phyloP scores from a whole-genome alignment of 148 eudicot species.

The Dianthus caryophyllus region DNA sequence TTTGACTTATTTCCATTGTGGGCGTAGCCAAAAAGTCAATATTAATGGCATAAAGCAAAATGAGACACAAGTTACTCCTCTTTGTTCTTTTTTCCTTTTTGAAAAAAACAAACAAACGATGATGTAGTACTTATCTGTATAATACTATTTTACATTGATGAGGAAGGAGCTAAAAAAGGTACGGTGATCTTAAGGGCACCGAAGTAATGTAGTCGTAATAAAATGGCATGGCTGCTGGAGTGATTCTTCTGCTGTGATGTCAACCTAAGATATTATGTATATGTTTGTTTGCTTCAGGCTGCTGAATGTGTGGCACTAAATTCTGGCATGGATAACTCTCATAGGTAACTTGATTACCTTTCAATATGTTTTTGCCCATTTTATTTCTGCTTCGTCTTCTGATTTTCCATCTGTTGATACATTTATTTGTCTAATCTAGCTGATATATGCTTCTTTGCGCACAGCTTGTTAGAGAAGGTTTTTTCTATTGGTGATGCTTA shows the following conservation, averaged over 20 bases:
- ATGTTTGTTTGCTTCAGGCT: slow-evolving; percentile 15
- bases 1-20: too few relatives aligned
- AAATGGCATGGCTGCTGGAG: not conserved
- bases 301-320: slow-evolving; percentile 11
- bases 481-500: slow-evolving; percentile 68
- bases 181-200: not conserved
- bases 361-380: not conserved
- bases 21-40: too few relatives aligned
- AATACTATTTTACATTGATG: too few relatives aligned
- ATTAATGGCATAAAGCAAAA: too few relatives aligned
- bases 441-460: slow-evolving; percentile 16
- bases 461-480: slow-evolving; percentile 37
- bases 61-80: too few relatives aligned
- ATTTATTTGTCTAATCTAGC: not conserved
- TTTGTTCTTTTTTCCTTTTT: too few relatives aligned
- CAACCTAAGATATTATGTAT: not conserved
- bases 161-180: too few relatives aligned
- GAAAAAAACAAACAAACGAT: too few relatives aligned
- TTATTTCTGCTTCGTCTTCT: not conserved
- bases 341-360: slow-evolving; percentile 30
- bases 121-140: too few relatives aligned
- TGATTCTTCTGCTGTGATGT: not conserved
- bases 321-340: slow-evolving; percentile 37
- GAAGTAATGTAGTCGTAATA: not conserved
- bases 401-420: not conserved